Evolutionary conservation across 176 grass and related monocot genomes (phyloP).

Genomic region (Phoenix roebelenii): DNA sequence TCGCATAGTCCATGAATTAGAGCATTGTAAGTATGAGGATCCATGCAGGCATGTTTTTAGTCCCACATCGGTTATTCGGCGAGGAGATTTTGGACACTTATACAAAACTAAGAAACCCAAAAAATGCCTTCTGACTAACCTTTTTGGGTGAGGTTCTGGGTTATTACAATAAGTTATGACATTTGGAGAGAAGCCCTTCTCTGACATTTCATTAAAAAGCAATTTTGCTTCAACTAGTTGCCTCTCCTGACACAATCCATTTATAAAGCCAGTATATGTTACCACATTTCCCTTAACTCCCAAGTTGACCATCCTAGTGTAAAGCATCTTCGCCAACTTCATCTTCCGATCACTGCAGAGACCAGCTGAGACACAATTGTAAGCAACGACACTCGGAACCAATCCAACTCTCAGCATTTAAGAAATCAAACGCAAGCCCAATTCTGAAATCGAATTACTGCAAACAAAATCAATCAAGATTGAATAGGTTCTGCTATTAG

Average conservation of each 20-base stretch:
- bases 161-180: background rate
- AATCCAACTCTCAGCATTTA: constrained; percentile 19
- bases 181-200: constrained; percentile 10
- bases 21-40: background rate
- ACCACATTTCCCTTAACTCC: constrained; percentile 16
- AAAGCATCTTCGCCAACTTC: constrained; percentile 19
- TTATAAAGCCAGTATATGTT: constrained; percentile 21
- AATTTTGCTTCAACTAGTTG: constrained; percentile 15
- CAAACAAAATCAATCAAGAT: constrained; percentile 23
- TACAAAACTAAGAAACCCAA: too few relatives aligned
- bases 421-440: constrained; percentile 7
- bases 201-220: constrained; percentile 25
- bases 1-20: constrained; percentile 22
- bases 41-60: too few relatives aligned
- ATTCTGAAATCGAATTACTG: background rate
- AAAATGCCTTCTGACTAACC: too few relatives aligned
- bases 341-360: constrained; percentile 14
- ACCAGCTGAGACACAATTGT: constrained; percentile 15
- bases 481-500: constrained; percentile 21
- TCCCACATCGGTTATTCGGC: too few relatives aligned
- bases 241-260: constrained; percentile 13
- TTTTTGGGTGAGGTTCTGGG: too few relatives aligned
- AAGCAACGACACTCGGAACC: constrained; percentile 21
- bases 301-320: constrained; percentile 27
- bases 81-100: too few relatives aligned